phyloP scores from a whole-genome alignment of 2,329 filamentous ascomycete species.

The Scedosporium boydii region DNA sequence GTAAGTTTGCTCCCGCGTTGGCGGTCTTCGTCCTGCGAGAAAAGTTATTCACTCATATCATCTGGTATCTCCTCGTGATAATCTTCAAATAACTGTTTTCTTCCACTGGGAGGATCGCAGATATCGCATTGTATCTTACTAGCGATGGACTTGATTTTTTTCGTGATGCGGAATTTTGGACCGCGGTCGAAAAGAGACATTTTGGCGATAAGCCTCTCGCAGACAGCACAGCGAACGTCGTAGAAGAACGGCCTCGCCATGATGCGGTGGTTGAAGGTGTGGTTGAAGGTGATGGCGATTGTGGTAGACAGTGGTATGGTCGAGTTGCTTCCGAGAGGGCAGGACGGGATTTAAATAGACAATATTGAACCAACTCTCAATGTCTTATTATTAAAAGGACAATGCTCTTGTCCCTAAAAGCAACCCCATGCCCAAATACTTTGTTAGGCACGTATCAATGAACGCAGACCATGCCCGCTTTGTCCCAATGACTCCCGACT shows the following conservation, averaged over 20 bases:
- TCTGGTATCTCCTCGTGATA: too few relatives aligned
- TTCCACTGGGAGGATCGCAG: not conserved
- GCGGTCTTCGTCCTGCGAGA: too few relatives aligned
- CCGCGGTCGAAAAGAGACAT: not conserved
- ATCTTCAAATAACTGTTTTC: too few relatives aligned
- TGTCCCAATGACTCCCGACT: not conserved
- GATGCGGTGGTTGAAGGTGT: not conserved
- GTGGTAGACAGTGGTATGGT: too few relatives aligned
- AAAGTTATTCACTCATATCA: too few relatives aligned
- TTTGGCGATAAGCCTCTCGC: not conserved
- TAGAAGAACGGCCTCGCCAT: not conserved
- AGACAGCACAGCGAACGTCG: not conserved
- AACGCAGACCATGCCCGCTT: not conserved
- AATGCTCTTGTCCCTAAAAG: not conserved
- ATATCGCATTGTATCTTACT: not conserved
- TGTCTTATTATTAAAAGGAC: not conserved
- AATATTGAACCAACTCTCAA: not conserved
- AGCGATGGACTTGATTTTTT: too few relatives aligned
- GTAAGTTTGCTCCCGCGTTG: too few relatives aligned
- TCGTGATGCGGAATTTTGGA: not conserved
- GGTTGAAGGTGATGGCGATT: too few relatives aligned
- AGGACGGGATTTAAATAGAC: not conserved
- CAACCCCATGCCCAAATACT: too few relatives aligned
- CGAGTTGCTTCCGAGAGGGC: too few relatives aligned
- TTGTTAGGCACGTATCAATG: too few relatives aligned